These are phyloP conservation scores for Echria macrotheca DNA, from an alignment of 495 filamentous ascomycete species.

Conservation along the genomic window DNA sequence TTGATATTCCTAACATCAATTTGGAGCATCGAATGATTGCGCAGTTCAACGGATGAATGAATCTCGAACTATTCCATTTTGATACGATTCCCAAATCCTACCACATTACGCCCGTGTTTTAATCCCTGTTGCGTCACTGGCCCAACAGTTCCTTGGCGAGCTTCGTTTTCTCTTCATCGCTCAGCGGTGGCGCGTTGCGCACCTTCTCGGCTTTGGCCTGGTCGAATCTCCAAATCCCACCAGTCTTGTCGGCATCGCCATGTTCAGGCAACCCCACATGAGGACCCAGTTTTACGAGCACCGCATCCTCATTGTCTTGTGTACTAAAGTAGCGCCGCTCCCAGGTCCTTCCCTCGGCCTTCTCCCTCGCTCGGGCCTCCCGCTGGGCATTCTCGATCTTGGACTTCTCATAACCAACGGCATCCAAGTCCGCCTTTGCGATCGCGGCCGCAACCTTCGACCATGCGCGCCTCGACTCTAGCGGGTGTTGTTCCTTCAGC, in stretches of 20 bases:
- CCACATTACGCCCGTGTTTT: no score
- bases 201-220: slow-evolving; percentile 51
- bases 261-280: slow-evolving; percentile 47
- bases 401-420: slow-evolving; percentile 68
- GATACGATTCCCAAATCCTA: background rate
- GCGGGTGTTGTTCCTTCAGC: slow-evolving; percentile 74
- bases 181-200: slow-evolving; percentile 30
- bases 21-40: no score
- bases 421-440: slow-evolving; percentile 74
- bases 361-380: slow-evolving; percentile 75
- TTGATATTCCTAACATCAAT: no score
- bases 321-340: slow-evolving; percentile 76
- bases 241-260: slow-evolving; percentile 75
- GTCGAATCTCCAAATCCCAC: slow-evolving; percentile 86
- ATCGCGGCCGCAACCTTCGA: slow-evolving; percentile 76
- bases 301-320: slow-evolving; percentile 43
- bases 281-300: slow-evolving; percentile 55
- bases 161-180: slow-evolving; percentile 31
- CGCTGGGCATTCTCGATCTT: slow-evolving; percentile 91
- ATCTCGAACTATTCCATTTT: no score
- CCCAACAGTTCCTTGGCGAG: slow-evolving; percentile 39
- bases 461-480: slow-evolving; percentile 89
- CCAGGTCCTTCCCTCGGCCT: slow-evolving; percentile 73
- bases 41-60: no score
- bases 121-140: slow-evolving; percentile 21